Conservation (phyloP, 1,284 basidiomycete genomes). For the Puccinia triticina region DNA sequence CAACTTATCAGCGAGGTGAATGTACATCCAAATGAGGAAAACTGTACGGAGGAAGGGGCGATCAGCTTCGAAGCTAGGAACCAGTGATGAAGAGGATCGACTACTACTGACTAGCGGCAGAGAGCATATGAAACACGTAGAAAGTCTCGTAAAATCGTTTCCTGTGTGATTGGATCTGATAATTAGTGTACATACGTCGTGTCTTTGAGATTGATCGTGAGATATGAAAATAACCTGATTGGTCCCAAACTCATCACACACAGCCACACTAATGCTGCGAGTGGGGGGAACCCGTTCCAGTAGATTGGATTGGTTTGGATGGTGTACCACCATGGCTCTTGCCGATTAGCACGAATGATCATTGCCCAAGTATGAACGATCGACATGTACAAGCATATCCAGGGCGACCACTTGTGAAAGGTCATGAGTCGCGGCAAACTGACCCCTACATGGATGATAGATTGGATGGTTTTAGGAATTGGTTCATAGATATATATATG, state of each 20-base stretch:
- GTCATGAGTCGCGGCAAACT: constrained; percentile 35
- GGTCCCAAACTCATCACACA: constrained; percentile 45
- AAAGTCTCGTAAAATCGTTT: constrained; percentile 43
- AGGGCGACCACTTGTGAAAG: constrained; percentile 45
- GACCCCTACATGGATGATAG: neutral
- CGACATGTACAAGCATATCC: constrained; percentile 41
- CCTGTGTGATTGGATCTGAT: neutral
- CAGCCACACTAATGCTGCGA: constrained; percentile 36
- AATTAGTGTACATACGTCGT: neutral
- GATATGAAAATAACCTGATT: constrained; percentile 15
- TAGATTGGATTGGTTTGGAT: constrained; percentile 20
- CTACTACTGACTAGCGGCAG: constrained; percentile 29
- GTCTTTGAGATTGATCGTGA: neutral
- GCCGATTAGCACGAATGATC: constrained; percentile 31
- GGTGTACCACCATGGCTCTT: constrained; percentile 41
- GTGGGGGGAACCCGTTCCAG: constrained; percentile 36
- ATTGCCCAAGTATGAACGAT: constrained; percentile 40
- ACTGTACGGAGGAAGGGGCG: neutral
- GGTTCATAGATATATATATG: neutral
- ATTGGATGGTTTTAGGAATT: neutral
- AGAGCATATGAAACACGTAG: constrained; percentile 37
- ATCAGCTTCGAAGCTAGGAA: neutral
- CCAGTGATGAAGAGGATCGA: neutral
- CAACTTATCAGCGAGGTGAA: constrained; percentile 28
- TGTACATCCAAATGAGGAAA: constrained; percentile 41